phyloP scores from a whole-genome alignment of 305 asterid species.

The Rubia balearica region DNA sequence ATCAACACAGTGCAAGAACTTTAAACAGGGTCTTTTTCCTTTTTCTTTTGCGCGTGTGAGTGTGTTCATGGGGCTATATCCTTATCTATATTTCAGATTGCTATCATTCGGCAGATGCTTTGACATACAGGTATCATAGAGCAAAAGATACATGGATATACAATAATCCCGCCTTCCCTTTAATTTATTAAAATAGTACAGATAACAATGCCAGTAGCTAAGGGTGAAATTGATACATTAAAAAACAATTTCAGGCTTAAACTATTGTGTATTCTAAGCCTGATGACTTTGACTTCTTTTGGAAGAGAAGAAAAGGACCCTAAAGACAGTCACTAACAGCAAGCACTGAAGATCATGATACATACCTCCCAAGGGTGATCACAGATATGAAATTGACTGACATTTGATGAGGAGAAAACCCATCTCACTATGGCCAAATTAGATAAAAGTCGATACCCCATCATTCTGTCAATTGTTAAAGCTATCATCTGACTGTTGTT shows the following conservation, averaged over 20 bases:
- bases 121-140: background rate
- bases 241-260: background rate
- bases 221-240: background rate
- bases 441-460: conserved; percentile 93
- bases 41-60: background rate
- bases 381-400: conserved; percentile 65
- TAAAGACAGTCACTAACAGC: background rate
- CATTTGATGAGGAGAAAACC: conserved; percentile 72
- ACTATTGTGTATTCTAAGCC: no score
- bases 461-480: conserved; percentile 89
- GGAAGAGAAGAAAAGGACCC: background rate
- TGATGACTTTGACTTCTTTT: background rate
- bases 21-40: background rate
- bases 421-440: conserved; percentile 92
- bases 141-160: background rate
- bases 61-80: background rate
- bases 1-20: no score
- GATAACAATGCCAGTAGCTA: background rate
- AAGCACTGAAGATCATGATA: conserved; percentile 7
- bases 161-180: background rate
- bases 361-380: conserved; percentile 98
- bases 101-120: background rate
- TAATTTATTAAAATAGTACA: background rate
- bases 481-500: conserved; percentile 88
- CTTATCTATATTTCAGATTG: no score